Percentiles rank a stretch among this genome's conserved stretches.
Conservation (phyloP, 148 eudicot genomes). For the Nepenthes gracilis region DNA sequence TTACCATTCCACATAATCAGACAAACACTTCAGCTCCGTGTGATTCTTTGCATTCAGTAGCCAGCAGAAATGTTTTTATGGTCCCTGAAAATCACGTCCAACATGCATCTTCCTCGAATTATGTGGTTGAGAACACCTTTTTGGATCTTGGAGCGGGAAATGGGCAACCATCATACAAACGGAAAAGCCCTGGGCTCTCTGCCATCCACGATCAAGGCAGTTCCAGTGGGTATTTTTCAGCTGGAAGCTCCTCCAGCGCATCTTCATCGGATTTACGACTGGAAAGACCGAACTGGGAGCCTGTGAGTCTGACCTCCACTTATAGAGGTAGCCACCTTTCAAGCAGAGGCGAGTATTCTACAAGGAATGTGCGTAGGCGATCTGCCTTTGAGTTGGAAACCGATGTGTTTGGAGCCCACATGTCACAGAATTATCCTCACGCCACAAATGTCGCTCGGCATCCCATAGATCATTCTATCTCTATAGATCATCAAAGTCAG, state of each 20-base stretch:
- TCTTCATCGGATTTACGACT: conserved; percentile 40
- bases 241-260: conserved; percentile 49
- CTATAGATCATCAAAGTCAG: conserved; percentile 32
- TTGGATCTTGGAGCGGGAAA: conserved; percentile 33
- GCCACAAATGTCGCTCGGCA: conserved; percentile 23
- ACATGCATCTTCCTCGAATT: conserved; percentile 58
- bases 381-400: conserved; percentile 42
- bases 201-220: conserved; percentile 41
- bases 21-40: conserved; percentile 28
- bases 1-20: conserved; percentile 39
- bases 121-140: conserved; percentile 37
- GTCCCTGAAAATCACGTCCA: conserved; percentile 42
- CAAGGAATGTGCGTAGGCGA: conserved; percentile 75
- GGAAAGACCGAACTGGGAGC: conserved; percentile 54
- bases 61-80: conserved; percentile 28
- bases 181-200: conserved; percentile 59
- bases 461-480: conserved; percentile 30
- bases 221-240: conserved; percentile 43
- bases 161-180: conserved; percentile 46
- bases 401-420: conserved; percentile 29
- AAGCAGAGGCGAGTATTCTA: conserved; percentile 39
- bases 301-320: conserved; percentile 20
- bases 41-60: conserved; percentile 39
- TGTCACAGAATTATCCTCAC: conserved; percentile 27
- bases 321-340: conserved; percentile 35